Evolutionary conservation across 345 rosid species (phyloP), one percentile per base, ranked within the genome.

Genomic region (Salix viminalis): DNA sequence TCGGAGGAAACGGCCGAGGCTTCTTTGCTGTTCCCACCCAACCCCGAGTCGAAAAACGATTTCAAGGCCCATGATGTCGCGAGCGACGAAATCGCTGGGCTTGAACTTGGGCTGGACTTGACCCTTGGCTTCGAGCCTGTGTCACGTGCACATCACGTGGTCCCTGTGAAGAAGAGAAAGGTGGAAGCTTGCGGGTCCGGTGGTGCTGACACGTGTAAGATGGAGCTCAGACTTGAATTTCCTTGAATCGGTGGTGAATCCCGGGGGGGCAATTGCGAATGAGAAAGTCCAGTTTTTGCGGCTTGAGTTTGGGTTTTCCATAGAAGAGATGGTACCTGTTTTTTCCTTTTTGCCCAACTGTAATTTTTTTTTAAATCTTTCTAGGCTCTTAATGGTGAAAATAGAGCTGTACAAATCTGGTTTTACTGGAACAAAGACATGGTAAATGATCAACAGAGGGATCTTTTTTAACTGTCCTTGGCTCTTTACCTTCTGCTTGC

Each of bases 91-190:
- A 41, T 67, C 36, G 28, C 16, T 21, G 88, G 79, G 21, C 32
- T 83, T 21, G 88, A 77, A 14, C 32, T 83, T 24, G 87, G 84
- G 42, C 83, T 91, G 62, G 94, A 93, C 83, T 88, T 93, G 77
- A 89, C 94, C 4, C 85, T 90, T 46, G 94, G 94, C 74, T 16
- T 87, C 8, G 86, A 86, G 84, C 96, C 92, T 24, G 26, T 50
- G 26, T 64, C 87, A 77, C 90, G 90, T 75, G 90, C 72, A 44
- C 44, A 48, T 46, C 91, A 80, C 85, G 90, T 88, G 89, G 86
- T 92, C 0, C 97, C 97, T 0, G 82, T 93, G 72, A 93, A 93
- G 83, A 93, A 93, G 76, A 84, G 96, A 48, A 90, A 83, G 77
- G 58, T 89, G 5, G 90, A 86, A 69, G 78, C 73, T 1, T 18